Conservation (phyloP, 306 rosid genomes). For the Geum urbanum region DNA sequence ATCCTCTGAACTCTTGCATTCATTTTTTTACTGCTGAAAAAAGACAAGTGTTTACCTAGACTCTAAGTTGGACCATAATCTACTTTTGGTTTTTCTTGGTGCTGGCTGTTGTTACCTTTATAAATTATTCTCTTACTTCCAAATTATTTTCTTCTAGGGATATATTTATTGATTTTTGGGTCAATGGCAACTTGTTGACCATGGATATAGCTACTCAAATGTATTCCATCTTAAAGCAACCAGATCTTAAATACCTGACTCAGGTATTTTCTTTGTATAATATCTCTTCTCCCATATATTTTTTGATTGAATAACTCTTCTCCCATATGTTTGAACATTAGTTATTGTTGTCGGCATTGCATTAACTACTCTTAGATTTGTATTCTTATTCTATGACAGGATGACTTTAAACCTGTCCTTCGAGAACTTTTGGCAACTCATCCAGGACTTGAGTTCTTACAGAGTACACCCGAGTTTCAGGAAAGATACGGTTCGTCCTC, state of each 20-base stretch:
- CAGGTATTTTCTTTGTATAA: constrained; percentile 49
- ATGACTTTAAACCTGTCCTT: constrained; percentile 93
- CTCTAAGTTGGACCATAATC: neutral
- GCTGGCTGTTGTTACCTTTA: constrained; percentile 3
- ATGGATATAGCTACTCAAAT: constrained; percentile 84
- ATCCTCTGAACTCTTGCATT: neutral
- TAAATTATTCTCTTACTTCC: constrained; percentile 11
- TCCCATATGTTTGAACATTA: neutral
- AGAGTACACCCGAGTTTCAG: constrained; percentile 98
- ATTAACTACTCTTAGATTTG: constrained; percentile 8
- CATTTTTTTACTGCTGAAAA: neutral
- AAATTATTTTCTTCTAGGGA: constrained; percentile 46
- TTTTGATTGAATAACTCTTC: constrained; percentile 4
- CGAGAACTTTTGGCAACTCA: constrained; percentile 94
- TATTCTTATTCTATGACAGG: constrained; percentile 40
- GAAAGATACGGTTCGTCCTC: constrained; percentile 93
- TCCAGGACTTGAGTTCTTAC: constrained; percentile 96
- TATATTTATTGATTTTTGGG: constrained; percentile 80
- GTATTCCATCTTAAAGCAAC: constrained; percentile 75
- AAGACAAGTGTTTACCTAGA: neutral
- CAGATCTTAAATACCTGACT: constrained; percentile 69
- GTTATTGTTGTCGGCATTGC: neutral
- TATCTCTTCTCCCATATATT: constrained; percentile 18
- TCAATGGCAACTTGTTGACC: constrained; percentile 77
- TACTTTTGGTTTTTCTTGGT: constrained; percentile 14